These are phyloP conservation scores for Kwoniella sp. DNA, from an alignment of 768 basidiomycete species.

Conservation along the genomic window DNA sequence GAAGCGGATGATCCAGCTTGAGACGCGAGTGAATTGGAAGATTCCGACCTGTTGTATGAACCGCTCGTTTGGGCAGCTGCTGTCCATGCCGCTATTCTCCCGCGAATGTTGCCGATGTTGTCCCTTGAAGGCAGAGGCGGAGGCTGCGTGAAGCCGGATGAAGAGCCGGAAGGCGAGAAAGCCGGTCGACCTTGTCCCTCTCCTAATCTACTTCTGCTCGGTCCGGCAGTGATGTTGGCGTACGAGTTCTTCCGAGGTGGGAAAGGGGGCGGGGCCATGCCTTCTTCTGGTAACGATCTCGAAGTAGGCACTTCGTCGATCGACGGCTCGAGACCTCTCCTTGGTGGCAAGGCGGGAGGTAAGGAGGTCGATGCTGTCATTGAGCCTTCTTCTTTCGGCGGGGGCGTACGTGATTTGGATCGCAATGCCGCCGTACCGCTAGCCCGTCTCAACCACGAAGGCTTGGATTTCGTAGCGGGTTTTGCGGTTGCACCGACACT, in stretches of 20 bases:
- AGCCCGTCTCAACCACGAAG: slow-evolving; percentile 46
- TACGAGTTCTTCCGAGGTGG: slow-evolving; percentile 32
- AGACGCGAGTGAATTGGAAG: slow-evolving; percentile 29
- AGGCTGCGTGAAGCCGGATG: slow-evolving; percentile 1
- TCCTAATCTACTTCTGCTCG: slow-evolving; percentile 34
- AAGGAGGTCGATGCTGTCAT: slow-evolving; percentile 32
- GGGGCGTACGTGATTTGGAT: slow-evolving; percentile 39
- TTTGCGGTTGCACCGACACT: slow-evolving; percentile 14
- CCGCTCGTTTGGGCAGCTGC: slow-evolving; percentile 25
- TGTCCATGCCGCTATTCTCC: slow-evolving; percentile 45
- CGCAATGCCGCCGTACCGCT: slow-evolving; percentile 35
- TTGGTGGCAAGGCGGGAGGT: slow-evolving; percentile 42
- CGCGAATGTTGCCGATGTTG: slow-evolving; percentile 37
- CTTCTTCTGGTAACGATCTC: slow-evolving; percentile 18
- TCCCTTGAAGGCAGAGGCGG: slow-evolving; percentile 39
- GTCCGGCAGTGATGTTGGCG: slow-evolving; percentile 27
- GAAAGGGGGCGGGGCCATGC: slow-evolving; percentile 25
- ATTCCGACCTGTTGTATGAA: slow-evolving; percentile 34
- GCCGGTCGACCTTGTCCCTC: slow-evolving; percentile 45
- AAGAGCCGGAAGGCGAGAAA: slow-evolving; percentile 29
- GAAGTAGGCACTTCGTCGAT: slow-evolving; percentile 7
- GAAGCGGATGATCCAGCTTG: slow-evolving; percentile 16
- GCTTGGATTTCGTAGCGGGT: slow-evolving; percentile 41
- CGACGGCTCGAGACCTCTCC: slow-evolving; percentile 22
- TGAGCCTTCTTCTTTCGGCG: slow-evolving; percentile 24